Conservation (phyloP, 495 filamentous ascomycete species). For the Chaetomidium leptoderma region DNA sequence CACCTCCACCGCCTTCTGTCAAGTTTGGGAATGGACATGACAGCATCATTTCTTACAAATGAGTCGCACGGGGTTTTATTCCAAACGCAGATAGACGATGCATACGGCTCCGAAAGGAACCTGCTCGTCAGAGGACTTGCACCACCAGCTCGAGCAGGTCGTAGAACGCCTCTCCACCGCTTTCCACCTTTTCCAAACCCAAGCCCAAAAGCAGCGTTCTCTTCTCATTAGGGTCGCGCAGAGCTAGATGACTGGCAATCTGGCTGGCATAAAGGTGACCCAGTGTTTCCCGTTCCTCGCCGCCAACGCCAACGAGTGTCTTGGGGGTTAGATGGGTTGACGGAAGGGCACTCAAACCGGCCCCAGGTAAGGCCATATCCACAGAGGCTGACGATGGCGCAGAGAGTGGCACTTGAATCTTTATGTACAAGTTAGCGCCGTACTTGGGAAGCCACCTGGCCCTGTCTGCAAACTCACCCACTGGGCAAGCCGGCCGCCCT, state of each 20-base stretch:
- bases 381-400: conserved; percentile 57
- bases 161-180: conserved; percentile 70
- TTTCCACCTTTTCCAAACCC: conserved; percentile 61
- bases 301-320: conserved; percentile 81
- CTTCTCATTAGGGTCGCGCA: conserved; percentile 68
- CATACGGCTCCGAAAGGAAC: too few relatives aligned
- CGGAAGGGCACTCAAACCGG: conserved; percentile 61
- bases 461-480: conserved; percentile 59
- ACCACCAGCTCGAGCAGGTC: conserved; percentile 77
- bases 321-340: conserved; percentile 77
- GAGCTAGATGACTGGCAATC: conserved; percentile 72
- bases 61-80: too few relatives aligned
- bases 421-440: neutral
- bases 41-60: too few relatives aligned
- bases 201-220: conserved; percentile 78
- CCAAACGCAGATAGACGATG: too few relatives aligned
- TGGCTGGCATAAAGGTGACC: conserved; percentile 87
- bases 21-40: too few relatives aligned
- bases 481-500: conserved; percentile 80
- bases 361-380: conserved; percentile 50
- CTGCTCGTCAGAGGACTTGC: conserved; percentile 45
- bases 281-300: conserved; percentile 70
- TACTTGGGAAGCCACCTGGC: neutral
- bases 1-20: too few relatives aligned
- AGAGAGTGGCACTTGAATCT: conserved; percentile 87